phyloP scores from a whole-genome alignment of 768 basidiomycete genomes.

The Termitomyces sp. region DNA sequence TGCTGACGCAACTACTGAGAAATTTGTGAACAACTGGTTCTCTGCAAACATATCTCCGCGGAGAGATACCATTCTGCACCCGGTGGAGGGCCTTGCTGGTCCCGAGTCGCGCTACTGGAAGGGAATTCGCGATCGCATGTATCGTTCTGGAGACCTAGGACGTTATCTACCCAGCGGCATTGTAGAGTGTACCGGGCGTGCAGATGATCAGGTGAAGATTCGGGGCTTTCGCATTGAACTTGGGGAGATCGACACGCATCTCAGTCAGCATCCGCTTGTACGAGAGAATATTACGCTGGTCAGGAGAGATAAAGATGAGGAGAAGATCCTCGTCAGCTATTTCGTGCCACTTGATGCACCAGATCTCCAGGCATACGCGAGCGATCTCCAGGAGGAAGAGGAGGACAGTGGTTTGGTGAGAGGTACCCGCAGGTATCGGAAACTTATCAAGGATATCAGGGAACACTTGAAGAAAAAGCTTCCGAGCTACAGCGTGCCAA shows the following conservation, averaged over 20 bases:
- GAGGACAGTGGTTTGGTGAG: slow-evolving; percentile 56
- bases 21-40: slow-evolving; percentile 97
- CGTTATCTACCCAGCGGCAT: slow-evolving; percentile 88
- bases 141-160: slow-evolving; percentile 94
- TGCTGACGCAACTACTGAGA: slow-evolving; percentile 73
- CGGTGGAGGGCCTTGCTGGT: slow-evolving; percentile 46
- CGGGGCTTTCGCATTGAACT: slow-evolving; percentile 98
- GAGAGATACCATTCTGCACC: slow-evolving; percentile 69
- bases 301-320: slow-evolving; percentile 95
- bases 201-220: slow-evolving; percentile 99
- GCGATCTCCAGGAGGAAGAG: slow-evolving; percentile 53
- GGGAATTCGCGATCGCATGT: slow-evolving; percentile 95
- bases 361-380: slow-evolving; percentile 61
- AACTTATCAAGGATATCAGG: slow-evolving; percentile 88
- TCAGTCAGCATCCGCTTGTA: slow-evolving; percentile 87
- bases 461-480: slow-evolving; percentile 96
- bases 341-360: slow-evolving; percentile 83
- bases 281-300: slow-evolving; percentile 99
- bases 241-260: slow-evolving; percentile 95
- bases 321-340: slow-evolving; percentile 97
- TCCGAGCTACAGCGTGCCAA: slow-evolving; percentile 90
- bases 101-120: slow-evolving; percentile 85
- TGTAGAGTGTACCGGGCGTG: slow-evolving; percentile 95
- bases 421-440: slow-evolving; percentile 80
- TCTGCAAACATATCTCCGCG: slow-evolving; percentile 37